These are phyloP conservation scores for Lachnellula hyalina DNA, from an alignment of 2,329 filamentous ascomycete genomes.

Conservation along the genomic window DNA sequence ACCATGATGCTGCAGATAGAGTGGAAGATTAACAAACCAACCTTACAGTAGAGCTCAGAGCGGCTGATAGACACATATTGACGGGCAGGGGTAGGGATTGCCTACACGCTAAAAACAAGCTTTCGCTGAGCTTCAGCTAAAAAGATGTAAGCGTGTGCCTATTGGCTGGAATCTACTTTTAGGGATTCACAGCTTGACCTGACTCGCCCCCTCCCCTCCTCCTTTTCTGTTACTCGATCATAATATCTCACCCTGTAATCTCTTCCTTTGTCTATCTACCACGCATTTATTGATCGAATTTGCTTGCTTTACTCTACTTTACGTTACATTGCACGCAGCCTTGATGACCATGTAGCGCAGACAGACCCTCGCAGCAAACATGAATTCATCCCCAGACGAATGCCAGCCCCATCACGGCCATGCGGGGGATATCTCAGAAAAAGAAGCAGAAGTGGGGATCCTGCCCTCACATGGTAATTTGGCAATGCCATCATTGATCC, in stretches of 20 bases:
- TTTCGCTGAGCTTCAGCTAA: constrained; percentile 13
- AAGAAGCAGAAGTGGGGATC: constrained; percentile 33
- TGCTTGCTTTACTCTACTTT: not conserved
- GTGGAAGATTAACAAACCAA: not conserved
- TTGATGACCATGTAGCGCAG: constrained; percentile 9
- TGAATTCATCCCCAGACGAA: constrained; percentile 15
- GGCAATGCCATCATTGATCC: not conserved
- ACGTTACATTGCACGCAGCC: not conserved
- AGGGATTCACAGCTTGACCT: constrained; percentile 2
- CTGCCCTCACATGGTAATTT: constrained; percentile 42
- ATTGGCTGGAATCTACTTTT: not conserved
- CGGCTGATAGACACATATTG: not conserved
- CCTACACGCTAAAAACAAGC: constrained; percentile 12
- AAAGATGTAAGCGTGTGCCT: not conserved
- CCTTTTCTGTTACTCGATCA: not conserved
- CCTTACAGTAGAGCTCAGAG: not conserved
- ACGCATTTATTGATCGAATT: not conserved
- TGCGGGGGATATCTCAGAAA: constrained; percentile 21
- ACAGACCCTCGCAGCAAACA: constrained; percentile 6
- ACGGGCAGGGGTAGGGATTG: not conserved
- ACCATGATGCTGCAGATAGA: constrained; percentile 50
- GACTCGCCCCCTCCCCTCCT: not conserved
- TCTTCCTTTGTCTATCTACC: not conserved
- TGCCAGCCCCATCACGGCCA: constrained; percentile 13
- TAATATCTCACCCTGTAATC: too few relatives aligned